Percentiles rank a stretch among this genome's conserved stretches.
phyloP scores from a whole-genome alignment of 768 basidiomycete genomes.

The Lactarius pseudohatsudake region DNA sequence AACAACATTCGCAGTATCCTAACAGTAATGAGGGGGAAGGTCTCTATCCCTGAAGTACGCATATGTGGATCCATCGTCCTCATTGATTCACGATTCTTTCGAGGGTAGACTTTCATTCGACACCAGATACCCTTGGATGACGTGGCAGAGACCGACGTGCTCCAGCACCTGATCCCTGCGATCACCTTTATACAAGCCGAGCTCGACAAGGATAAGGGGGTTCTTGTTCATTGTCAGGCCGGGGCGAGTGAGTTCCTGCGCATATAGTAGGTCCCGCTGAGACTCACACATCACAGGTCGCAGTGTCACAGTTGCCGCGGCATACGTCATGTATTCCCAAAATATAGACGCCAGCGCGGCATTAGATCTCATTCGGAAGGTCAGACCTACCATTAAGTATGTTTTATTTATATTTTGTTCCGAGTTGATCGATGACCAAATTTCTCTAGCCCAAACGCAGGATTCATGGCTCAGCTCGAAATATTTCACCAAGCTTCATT shows the following conservation, averaged over 20 bases:
- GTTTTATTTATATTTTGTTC: conserved; percentile 32
- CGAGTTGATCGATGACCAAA: conserved; percentile 14
- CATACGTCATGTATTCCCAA: conserved; percentile 81
- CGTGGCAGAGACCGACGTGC: conserved; percentile 70
- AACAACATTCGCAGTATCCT: conserved; percentile 76
- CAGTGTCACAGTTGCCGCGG: conserved; percentile 81
- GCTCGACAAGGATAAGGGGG: conserved; percentile 68
- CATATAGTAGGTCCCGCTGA: background rate
- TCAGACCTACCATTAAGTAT: conserved; percentile 71
- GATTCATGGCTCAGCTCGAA: conserved; percentile 78
- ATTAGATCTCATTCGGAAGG: conserved; percentile 62
- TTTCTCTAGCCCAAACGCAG: conserved; percentile 71
- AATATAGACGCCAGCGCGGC: conserved; percentile 59
- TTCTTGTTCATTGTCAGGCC: conserved; percentile 89
- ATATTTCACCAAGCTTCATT: conserved; percentile 74
- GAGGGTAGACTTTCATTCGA: conserved; percentile 67
- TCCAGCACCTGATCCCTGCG: conserved; percentile 73
- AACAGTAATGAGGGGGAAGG: conserved; percentile 66
- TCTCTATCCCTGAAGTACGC: conserved; percentile 64
- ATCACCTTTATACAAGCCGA: conserved; percentile 84
- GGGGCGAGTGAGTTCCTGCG: conserved; percentile 70
- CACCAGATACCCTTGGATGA: conserved; percentile 81
- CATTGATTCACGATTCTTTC: conserved; percentile 2
- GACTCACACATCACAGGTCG: conserved; percentile 50
- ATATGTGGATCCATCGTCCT: background rate